These are phyloP conservation scores for Penicillium pulvis DNA, from an alignment of 495 filamentous ascomycete species.

Conservation along the genomic window DNA sequence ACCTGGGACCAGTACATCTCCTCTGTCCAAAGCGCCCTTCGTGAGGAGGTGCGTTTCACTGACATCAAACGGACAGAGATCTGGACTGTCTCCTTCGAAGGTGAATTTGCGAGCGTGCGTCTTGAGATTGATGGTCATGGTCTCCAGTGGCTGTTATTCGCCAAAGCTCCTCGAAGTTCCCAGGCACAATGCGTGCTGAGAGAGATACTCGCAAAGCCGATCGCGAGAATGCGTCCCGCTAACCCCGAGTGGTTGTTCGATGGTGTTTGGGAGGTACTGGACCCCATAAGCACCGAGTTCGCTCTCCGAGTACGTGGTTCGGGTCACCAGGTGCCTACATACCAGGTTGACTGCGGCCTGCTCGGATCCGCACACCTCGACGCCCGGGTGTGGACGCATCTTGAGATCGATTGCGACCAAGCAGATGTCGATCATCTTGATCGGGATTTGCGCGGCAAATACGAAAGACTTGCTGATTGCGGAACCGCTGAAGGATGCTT, in stretches of 20 bases:
- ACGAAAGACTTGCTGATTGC: conserved; percentile 60
- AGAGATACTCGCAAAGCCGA: conserved; percentile 51
- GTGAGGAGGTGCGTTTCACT: conserved; percentile 47
- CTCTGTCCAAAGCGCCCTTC: conserved; percentile 27
- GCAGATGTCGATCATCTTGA: conserved; percentile 34
- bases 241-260: conserved; percentile 28
- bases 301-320: conserved; percentile 24
- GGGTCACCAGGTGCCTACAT: conserved; percentile 27
- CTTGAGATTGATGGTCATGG: conserved; percentile 44
- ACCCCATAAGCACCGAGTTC: conserved; percentile 38
- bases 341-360: conserved; percentile 42
- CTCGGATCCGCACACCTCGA: conserved; percentile 24
- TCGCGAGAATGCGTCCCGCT: conserved; percentile 53
- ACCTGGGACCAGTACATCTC: conserved; percentile 1
- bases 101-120: conserved; percentile 47
- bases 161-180: conserved; percentile 39
- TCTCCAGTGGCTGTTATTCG: conserved; percentile 59
- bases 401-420: conserved; percentile 36
- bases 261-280: conserved; percentile 56
- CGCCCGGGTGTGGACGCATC: conserved; percentile 42
- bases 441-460: conserved; percentile 55
- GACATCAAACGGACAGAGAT: conserved; percentile 47
- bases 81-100: conserved; percentile 58
- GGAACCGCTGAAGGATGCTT: conserved; percentile 65
- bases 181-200: conserved; percentile 45